Conservation (phyloP, 2,329 filamentous ascomycete genomes). For the Alternaria burnsii region DNA sequence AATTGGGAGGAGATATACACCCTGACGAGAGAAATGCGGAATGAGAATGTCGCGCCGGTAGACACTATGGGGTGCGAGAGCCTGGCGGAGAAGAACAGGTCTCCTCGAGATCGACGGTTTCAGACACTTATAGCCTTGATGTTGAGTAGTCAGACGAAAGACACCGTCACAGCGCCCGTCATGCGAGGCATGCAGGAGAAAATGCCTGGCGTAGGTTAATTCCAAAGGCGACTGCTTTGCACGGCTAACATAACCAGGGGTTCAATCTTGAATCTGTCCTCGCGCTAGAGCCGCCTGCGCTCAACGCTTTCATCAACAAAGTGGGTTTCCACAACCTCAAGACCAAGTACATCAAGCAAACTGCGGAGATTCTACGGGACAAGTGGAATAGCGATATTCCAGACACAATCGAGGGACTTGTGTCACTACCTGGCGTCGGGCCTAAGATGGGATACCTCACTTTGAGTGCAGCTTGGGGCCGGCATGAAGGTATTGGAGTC, state of each 20-base stretch:
- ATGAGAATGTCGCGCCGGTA: constrained; percentile 77
- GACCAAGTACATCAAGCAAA: constrained; percentile 80
- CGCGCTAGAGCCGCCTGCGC: constrained; percentile 68
- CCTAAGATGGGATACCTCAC: constrained; percentile 96
- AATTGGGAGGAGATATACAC: constrained; percentile 87
- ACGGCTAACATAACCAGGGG: constrained; percentile 35
- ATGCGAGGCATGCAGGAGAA: constrained; percentile 82
- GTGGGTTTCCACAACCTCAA: constrained; percentile 97
- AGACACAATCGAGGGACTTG: constrained; percentile 76
- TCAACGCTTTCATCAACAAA: constrained; percentile 80
- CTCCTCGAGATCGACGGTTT: constrained; percentile 71
- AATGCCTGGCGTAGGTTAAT: constrained; percentile 61
- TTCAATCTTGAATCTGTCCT: constrained; percentile 82
- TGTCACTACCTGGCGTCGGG: constrained; percentile 83
- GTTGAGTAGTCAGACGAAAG: constrained; percentile 92
- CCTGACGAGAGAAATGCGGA: constrained; percentile 80
- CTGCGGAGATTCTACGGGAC: constrained; percentile 77
- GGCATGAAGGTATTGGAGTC: constrained; percentile 82
- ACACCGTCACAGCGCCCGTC: constrained; percentile 85
- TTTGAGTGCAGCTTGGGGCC: constrained; percentile 77
- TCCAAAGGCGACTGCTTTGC: not conserved
- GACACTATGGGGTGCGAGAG: constrained; percentile 97
- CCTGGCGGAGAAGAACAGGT: constrained; percentile 65
- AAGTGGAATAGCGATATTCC: constrained; percentile 80
- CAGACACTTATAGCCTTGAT: constrained; percentile 89